phyloP scores from a whole-genome alignment of 345 rosid species.

The Salix arbutifolia region DNA sequence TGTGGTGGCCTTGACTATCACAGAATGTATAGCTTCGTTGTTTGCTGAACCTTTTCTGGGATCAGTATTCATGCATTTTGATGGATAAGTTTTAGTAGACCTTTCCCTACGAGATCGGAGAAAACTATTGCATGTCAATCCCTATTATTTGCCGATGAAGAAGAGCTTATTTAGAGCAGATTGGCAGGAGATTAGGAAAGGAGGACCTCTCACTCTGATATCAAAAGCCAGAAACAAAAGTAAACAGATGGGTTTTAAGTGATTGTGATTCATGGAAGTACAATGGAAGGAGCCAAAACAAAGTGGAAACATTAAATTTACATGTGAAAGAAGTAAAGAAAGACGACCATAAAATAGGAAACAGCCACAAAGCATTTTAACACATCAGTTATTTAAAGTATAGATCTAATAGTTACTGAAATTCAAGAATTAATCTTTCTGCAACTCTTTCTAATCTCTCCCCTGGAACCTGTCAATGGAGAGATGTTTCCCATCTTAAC shows the following conservation, averaged over 20 bases:
- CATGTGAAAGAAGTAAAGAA: too few species aligned
- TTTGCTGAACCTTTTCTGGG: too few species aligned
- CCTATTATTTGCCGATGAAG: neutral
- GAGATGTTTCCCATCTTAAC: constrained; percentile 84
- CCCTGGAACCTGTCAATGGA: constrained; percentile 70
- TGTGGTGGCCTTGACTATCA: too few species aligned
- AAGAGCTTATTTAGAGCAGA: neutral
- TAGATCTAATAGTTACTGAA: neutral
- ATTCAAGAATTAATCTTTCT: constrained; percentile 57
- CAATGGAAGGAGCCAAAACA: neutral
- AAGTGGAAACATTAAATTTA: neutral
- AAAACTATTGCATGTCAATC: neutral
- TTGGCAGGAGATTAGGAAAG: too few species aligned
- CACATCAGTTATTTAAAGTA: neutral
- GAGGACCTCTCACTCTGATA: neutral
- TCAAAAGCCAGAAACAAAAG: neutral
- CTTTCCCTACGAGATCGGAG: too few species aligned
- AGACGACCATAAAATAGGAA: too few species aligned
- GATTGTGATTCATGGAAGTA: neutral
- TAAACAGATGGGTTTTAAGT: neutral
- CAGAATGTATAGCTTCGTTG: too few species aligned
- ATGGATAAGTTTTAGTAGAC: too few species aligned
- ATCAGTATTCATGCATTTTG: too few species aligned
- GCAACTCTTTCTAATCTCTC: constrained; percentile 81
- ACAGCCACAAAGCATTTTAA: too few species aligned